phyloP scores from a whole-genome alignment of 169 alveolate genomes.

The Plasmodium gonderi region DNA sequence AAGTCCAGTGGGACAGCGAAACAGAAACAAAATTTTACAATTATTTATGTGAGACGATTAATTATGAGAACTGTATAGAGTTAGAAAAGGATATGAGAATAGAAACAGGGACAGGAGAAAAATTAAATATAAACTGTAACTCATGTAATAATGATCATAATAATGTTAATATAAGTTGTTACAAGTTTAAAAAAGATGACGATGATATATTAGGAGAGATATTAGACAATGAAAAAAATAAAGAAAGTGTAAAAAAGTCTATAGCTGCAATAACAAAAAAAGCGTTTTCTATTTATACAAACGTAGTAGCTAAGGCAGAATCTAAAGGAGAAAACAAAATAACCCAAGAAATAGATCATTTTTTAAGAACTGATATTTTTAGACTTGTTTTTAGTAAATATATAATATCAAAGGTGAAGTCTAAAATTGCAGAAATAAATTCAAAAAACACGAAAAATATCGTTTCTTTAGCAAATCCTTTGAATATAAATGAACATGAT shows the following conservation, averaged over 20 bases:
- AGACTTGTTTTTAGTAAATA: constrained; percentile 38
- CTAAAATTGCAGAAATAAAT: constrained; percentile 48
- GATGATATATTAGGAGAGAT: constrained; percentile 74
- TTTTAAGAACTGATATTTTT: constrained; percentile 70
- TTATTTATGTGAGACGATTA: constrained; percentile 44
- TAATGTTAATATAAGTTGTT: constrained; percentile 38
- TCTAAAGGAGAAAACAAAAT: constrained; percentile 27
- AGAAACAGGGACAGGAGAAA: constrained; percentile 59
- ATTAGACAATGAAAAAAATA: constrained; percentile 60
- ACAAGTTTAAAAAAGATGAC: constrained; percentile 69
- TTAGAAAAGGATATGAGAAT: constrained; percentile 59
- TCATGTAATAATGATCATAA: constrained; percentile 4
- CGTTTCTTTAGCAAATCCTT: constrained; percentile 67
- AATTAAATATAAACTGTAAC: not conserved
- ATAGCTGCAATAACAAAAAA: constrained; percentile 36
- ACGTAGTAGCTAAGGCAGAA: constrained; percentile 51
- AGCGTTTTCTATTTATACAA: constrained; percentile 46
- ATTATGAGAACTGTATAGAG: constrained; percentile 43
- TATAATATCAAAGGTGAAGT: constrained; percentile 23
- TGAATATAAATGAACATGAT: constrained; percentile 52
- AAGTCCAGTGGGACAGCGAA: constrained; percentile 61
- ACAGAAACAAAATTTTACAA: constrained; percentile 38
- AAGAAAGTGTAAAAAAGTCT: constrained; percentile 49
- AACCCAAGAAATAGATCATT: constrained; percentile 53
- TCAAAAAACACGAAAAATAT: constrained; percentile 64